phyloP scores from a whole-genome alignment of 768 basidiomycete genomes.

The Tulasnella sp. region DNA sequence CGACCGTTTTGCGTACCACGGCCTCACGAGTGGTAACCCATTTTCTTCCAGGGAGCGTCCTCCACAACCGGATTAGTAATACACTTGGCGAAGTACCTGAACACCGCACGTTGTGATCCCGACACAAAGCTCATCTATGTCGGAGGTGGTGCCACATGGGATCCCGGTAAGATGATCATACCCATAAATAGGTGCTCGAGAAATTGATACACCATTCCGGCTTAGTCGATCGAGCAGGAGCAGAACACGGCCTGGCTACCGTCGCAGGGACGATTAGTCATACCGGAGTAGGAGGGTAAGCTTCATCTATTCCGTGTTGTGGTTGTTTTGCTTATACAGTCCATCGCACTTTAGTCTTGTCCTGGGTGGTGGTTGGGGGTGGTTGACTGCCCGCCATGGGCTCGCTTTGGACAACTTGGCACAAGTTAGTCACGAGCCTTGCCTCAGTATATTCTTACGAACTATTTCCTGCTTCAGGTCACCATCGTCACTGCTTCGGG shows the following conservation, averaged over 20 bases:
- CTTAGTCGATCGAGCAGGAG: not conserved
- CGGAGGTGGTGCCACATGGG: conserved; percentile 23
- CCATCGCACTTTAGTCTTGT: conserved; percentile 25
- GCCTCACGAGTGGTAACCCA: too few relatives aligned
- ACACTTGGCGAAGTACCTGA: conserved; percentile 24
- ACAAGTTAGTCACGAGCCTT: conserved; percentile 19
- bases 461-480: conserved; percentile 16
- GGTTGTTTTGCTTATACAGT: not conserved
- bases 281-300: not conserved
- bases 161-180: not conserved
- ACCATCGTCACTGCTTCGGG: conserved; percentile 3
- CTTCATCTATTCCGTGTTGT: not conserved
- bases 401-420: conserved; percentile 21
- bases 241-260: not conserved
- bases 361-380: conserved; percentile 47
- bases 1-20: too few relatives aligned
- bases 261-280: not conserved
- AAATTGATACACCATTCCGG: not conserved
- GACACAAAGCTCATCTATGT: conserved; percentile 22
- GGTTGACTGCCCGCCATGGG: conserved; percentile 29
- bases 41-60: conserved; percentile 18
- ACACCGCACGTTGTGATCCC: conserved; percentile 21
- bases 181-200: not conserved
- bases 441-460: not conserved
- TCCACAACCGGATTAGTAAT: conserved; percentile 27